Evolutionary conservation across 768 basidiomycete species (phyloP).

Genomic region (Psilocybe azurescens): DNA sequence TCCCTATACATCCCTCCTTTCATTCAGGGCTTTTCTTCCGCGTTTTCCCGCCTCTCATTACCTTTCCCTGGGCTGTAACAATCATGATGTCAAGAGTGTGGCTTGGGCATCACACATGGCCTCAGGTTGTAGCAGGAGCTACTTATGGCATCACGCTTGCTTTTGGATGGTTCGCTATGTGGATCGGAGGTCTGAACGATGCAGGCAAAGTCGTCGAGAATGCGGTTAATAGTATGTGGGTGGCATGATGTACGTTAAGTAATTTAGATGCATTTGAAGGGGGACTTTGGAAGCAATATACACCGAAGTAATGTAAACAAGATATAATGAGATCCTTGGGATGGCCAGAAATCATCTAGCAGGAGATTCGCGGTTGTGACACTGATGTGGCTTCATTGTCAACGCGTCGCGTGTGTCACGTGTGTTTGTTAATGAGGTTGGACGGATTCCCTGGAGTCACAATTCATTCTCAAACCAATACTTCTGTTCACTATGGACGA

Average conservation of each 20-base stretch:
- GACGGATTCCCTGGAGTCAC: not conserved
- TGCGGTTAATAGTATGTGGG: conserved; percentile 14
- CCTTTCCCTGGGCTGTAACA: conserved; percentile 57
- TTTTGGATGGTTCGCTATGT: conserved; percentile 59
- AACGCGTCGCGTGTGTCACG: conserved; percentile 26
- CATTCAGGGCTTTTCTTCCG: conserved; percentile 44
- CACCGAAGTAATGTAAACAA: not conserved
- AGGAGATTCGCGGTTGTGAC: too few species aligned
- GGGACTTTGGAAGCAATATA: too few species aligned
- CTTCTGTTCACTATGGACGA: conserved; percentile 58
- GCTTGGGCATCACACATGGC: conserved; percentile 80
- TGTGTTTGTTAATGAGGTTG: conserved; percentile 12
- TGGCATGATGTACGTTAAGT: not conserved
- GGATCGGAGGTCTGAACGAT: conserved; percentile 45
- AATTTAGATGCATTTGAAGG: too few species aligned
- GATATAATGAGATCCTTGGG: not conserved
- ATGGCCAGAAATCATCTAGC: too few species aligned
- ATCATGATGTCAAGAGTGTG: conserved; percentile 71
- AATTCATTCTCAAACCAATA: conserved; percentile 14
- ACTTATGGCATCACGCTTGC: conserved; percentile 61
- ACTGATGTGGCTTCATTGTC: not conserved
- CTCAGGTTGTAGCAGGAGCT: conserved; percentile 67
- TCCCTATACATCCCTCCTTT: conserved; percentile 64
- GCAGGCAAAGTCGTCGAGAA: conserved; percentile 29
- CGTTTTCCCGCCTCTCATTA: conserved; percentile 48